Percentiles rank a stretch among this genome's conserved stretches.
phyloP scores from a whole-genome alignment of 2,329 filamentous ascomycete species.

The Elsinoe fawcettii region DNA sequence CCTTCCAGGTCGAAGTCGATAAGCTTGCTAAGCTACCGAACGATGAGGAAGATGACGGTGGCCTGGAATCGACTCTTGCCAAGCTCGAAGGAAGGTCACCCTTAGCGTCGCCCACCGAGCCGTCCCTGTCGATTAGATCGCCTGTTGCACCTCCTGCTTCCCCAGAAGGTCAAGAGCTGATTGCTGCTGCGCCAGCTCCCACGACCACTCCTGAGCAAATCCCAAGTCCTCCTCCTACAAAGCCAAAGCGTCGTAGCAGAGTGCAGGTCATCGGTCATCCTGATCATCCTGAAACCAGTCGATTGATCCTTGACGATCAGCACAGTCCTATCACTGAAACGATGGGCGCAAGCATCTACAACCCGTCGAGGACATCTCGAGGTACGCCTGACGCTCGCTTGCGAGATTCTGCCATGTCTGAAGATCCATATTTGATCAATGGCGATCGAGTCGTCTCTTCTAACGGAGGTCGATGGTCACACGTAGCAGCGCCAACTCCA shows the following conservation, averaged over 20 bases:
- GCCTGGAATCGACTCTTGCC: slow-evolving; percentile 82
- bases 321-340: slow-evolving; percentile 26
- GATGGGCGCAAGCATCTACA: slow-evolving; percentile 30
- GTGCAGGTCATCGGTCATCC: slow-evolving; percentile 16
- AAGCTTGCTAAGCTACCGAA: slow-evolving; percentile 84
- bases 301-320: slow-evolving; percentile 6
- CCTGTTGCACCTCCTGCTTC: neutral
- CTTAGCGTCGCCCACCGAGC: neutral
- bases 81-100: slow-evolving; percentile 81
- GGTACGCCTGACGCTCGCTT: slow-evolving; percentile 20
- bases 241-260: slow-evolving; percentile 5
- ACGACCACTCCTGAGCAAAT: neutral
- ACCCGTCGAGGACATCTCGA: slow-evolving; percentile 20
- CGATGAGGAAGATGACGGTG: slow-evolving; percentile 66
- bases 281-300: slow-evolving; percentile 16
- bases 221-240: neutral
- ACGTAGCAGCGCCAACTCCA: slow-evolving; percentile 1
- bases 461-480: slow-evolving; percentile 10
- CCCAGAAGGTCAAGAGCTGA: neutral
- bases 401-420: slow-evolving; percentile 17
- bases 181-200: neutral
- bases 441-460: neutral
- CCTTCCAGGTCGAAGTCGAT: slow-evolving; percentile 82
- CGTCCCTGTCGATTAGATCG: neutral
- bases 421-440: slow-evolving; percentile 9